Evolutionary conservation across 176 grass and related monocot species (phyloP), one percentile per base, ranked within the genome.

Genomic region (Aegilops tauschii): DNA sequence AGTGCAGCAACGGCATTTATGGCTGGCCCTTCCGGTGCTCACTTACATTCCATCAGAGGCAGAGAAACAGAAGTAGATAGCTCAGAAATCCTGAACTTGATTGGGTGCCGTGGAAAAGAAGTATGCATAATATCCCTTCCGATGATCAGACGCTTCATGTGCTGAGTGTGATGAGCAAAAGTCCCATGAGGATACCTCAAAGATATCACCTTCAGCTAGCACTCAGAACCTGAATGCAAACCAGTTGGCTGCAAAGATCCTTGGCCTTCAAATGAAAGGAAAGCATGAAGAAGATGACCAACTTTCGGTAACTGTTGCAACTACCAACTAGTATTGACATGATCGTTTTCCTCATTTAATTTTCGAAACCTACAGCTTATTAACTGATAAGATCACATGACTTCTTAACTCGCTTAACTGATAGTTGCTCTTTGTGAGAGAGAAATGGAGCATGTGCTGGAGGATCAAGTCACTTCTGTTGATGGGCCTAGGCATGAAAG

Each of bases 211-310:
- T 61, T 82, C 59, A 70, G 25, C 6, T 39, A 83, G 86, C 69
- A 70, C 62, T 76, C 90, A 90, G 82, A 91, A 71, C 28, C 61
- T 94, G 81, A 98, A 86, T 88, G 88, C 91, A 80, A 98, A 98
- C 86, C 93, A 98, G 74, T 65, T 98, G 77, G 93, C 93, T 76
- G 93, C 93, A 65, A 93, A 98, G 65, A 80, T 98, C 78, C 87
- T 98, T 69, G 86, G 92, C 76, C 92, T 95, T 72, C 86, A 84
- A 62, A 94, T 95, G 92, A 98, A 94, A 93, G 96, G 93, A 54
- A 94, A 94, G 82, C 80, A 91, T 80, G 84, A 92, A 82, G 93
- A 95, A 86, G 96, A 92, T 65, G 90, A 91, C 65, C 78, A 89
- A 86, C 88, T 96, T 88, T 91, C 88, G 69, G 96, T 94, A 81